Percentiles rank a stretch among this genome's conserved stretches.
These are phyloP conservation scores for Exophiala phaeomuriformis DNA, from an alignment of 2,329 filamentous ascomycete genomes.

Conservation along the genomic window DNA sequence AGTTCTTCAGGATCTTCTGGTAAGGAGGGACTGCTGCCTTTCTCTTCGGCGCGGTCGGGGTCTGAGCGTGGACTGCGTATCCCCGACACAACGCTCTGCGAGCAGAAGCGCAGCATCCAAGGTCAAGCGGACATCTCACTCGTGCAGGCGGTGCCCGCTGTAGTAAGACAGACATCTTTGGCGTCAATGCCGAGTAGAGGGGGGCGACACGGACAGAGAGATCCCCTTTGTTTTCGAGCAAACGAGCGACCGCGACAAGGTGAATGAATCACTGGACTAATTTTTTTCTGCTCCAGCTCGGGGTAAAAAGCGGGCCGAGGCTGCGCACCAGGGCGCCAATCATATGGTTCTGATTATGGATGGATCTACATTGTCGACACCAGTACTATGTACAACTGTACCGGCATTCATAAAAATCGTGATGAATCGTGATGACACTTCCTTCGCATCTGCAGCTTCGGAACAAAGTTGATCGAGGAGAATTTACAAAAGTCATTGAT, in stretches of 20 bases:
- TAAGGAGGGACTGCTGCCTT: conserved; percentile 61
- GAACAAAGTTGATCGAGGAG: too few relatives aligned
- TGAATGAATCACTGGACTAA: neutral
- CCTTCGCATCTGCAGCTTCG: too few relatives aligned
- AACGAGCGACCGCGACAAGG: neutral
- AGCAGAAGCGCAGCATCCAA: conserved; percentile 8
- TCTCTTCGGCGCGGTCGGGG: conserved; percentile 12
- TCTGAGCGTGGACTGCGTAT: conserved; percentile 21
- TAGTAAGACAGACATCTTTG: conserved; percentile 16
- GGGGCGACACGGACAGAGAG: neutral
- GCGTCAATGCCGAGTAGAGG: neutral
- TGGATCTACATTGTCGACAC: too few relatives aligned
- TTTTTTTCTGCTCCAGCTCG: conserved; percentile 7
- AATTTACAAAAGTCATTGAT: too few relatives aligned
- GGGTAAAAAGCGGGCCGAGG: conserved; percentile 10
- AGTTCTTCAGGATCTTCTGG: conserved; percentile 68
- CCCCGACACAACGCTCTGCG: conserved; percentile 9
- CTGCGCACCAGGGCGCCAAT: conserved; percentile 2
- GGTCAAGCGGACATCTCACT: conserved; percentile 20
- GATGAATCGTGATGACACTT: too few relatives aligned
- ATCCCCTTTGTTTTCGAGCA: neutral
- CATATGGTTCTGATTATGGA: conserved; percentile 1
- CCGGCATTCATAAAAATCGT: too few relatives aligned
- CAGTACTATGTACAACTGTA: too few relatives aligned
- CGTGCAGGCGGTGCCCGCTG: conserved; percentile 16